A percentile compares a stretch with the other conserved stretches of the same genome.
These are phyloP conservation scores for Suhomyces bribrorum DNA, from an alignment of 1,139 yeast genomes.

Conservation along the genomic window DNA sequence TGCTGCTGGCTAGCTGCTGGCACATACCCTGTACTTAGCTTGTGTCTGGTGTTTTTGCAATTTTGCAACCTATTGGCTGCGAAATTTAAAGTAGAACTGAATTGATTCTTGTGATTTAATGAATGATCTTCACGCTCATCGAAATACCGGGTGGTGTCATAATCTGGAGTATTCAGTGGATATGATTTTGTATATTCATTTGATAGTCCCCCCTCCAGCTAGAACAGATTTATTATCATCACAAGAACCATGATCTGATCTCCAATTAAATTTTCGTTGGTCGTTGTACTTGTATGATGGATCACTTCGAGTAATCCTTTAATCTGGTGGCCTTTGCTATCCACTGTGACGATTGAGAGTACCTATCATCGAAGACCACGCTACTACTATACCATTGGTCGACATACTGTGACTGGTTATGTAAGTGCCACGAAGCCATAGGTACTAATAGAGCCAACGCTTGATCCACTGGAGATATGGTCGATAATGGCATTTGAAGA, in stretches of 20 bases:
- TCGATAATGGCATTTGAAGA: slow-evolving; percentile 8
- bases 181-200: too few species aligned
- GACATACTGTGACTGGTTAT: slow-evolving; percentile 8
- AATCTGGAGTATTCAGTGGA: too few species aligned
- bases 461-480: slow-evolving; percentile 9
- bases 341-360: slow-evolving; percentile 4
- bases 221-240: not conserved
- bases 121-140: too few species aligned
- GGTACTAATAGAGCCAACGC: slow-evolving; percentile 11
- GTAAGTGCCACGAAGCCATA: slow-evolving; percentile 12
- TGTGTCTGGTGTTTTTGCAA: not conserved
- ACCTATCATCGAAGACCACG: slow-evolving; percentile 3
- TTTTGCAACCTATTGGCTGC: not conserved
- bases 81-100: too few species aligned
- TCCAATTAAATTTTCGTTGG: not conserved
- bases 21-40: not conserved
- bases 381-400: slow-evolving; percentile 10
- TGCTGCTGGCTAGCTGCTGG: not conserved
- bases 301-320: slow-evolving; percentile 7
- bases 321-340: slow-evolving; percentile 8
- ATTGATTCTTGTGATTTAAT: too few species aligned
- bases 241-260: not conserved
- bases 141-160: too few species aligned
- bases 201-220: too few species aligned
- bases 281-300: not conserved